Conservation (phyloP, 768 basidiomycete species). For the Russula earlei region DNA sequence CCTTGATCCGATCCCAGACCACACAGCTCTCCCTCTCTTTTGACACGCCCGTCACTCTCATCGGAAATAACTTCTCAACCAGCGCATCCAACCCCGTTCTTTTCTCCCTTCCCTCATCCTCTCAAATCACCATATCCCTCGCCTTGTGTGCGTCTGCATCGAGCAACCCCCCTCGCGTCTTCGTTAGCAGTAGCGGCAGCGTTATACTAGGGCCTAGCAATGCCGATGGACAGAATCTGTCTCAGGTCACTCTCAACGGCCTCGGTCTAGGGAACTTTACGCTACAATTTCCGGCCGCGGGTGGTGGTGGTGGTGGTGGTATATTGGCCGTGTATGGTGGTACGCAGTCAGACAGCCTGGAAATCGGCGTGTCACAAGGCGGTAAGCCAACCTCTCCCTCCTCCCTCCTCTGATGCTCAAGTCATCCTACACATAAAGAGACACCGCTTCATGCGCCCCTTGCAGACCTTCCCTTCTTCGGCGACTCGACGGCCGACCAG, state of each 20-base stretch:
- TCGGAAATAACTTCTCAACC: slow-evolving; percentile 5
- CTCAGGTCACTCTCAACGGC: slow-evolving; percentile 36
- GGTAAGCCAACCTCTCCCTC: neutral
- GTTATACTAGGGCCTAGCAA: slow-evolving; percentile 30
- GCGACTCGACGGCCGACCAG: slow-evolving; percentile 67
- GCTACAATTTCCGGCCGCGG: slow-evolving; percentile 28
- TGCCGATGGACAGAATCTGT: slow-evolving; percentile 34
- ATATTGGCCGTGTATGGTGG: slow-evolving; percentile 38
- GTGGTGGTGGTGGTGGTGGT: slow-evolving; percentile 31
- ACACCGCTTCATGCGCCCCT: slow-evolving; percentile 39
- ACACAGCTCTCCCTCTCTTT: neutral
- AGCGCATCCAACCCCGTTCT: slow-evolving; percentile 17
- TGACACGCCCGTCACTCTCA: neutral
- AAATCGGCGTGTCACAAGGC: slow-evolving; percentile 45
- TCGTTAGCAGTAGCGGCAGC: slow-evolving; percentile 44
- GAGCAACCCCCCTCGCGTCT: slow-evolving; percentile 39
- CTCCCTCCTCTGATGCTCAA: too few relatives aligned
- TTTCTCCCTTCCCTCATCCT: slow-evolving; percentile 24
- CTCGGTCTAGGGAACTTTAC: slow-evolving; percentile 47
- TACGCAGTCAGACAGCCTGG: slow-evolving; percentile 37
- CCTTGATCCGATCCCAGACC: neutral
- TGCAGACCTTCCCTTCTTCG: slow-evolving; percentile 43
- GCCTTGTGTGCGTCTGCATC: slow-evolving; percentile 25
- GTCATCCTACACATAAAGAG: too few relatives aligned
- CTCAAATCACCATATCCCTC: slow-evolving; percentile 25